A percentile compares a stretch with the other conserved stretches of the same genome.
These are phyloP conservation scores for Pyrus bretschneideri DNA, from an alignment of 306 rosid genomes.

Conservation along the genomic window DNA sequence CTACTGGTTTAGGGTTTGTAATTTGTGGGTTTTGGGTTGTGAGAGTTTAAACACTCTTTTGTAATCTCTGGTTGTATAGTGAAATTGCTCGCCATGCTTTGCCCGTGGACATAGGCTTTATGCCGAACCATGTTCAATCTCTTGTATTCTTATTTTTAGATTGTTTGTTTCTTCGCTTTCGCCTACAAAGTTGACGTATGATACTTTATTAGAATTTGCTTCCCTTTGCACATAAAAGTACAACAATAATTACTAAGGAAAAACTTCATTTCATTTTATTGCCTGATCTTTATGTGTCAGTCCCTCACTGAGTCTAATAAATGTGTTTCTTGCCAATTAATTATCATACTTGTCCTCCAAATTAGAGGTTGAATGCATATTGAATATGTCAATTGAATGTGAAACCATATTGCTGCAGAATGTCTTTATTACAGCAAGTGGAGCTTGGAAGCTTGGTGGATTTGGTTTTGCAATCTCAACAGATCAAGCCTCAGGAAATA, in stretches of 20 bases:
- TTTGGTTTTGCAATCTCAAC: slow-evolving; percentile 83
- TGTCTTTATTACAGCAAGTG: slow-evolving; percentile 86
- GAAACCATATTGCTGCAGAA: slow-evolving; percentile 47
- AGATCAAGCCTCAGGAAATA: slow-evolving; percentile 52
- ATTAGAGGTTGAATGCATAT: not conserved
- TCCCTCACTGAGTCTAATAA: not conserved
- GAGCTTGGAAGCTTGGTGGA: slow-evolving; percentile 99
- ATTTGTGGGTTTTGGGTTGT: too few relatives aligned
- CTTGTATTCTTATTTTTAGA: too few relatives aligned
- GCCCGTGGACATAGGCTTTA: too few relatives aligned
- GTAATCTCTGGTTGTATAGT: too few relatives aligned
- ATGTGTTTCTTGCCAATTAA: not conserved
- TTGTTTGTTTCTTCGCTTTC: too few relatives aligned
- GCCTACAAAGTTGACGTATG: too few relatives aligned
- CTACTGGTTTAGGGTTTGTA: too few relatives aligned
- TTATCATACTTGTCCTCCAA: not conserved
- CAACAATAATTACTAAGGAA: not conserved
- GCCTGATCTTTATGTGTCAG: not conserved
- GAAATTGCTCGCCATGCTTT: too few relatives aligned
- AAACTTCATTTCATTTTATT: not conserved
- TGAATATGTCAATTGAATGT: slow-evolving; percentile 3
- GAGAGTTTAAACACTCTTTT: too few relatives aligned
- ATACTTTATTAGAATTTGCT: too few relatives aligned
- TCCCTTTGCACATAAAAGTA: too few relatives aligned
- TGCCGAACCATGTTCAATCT: too few relatives aligned